Conservation (phyloP, 805 yeast genomes). For the Lipomyces spencermartinsiae region DNA sequence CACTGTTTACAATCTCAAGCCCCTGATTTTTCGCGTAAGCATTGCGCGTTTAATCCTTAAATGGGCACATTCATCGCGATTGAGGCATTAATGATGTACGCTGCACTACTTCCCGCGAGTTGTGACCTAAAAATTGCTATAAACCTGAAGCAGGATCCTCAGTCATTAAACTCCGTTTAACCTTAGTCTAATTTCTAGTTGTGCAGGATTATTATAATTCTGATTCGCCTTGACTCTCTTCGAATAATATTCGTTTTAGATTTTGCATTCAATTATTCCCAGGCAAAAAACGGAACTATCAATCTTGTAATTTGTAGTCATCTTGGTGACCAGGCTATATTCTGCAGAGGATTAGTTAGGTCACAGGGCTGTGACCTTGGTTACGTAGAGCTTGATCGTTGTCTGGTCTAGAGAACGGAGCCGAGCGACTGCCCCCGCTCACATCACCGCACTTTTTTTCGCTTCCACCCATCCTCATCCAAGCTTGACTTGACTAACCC, state of each 20-base stretch:
- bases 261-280: too few relatives aligned
- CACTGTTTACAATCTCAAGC: background rate
- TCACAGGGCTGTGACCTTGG: background rate
- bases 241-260: too few relatives aligned
- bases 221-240: too few relatives aligned
- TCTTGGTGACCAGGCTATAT: too few relatives aligned
- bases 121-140: background rate
- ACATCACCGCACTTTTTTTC: conserved; percentile 2
- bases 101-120: background rate
- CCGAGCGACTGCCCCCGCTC: conserved; percentile 4
- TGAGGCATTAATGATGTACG: background rate
- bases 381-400: background rate
- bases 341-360: too few relatives aligned
- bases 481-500: background rate
- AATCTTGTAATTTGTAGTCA: too few relatives aligned
- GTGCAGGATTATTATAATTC: background rate
- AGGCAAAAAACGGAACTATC: too few relatives aligned
- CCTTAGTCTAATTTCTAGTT: background rate
- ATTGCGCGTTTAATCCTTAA: background rate
- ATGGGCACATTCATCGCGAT: background rate
- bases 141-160: background rate
- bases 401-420: background rate
- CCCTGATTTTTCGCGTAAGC: background rate
- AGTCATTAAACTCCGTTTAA: too few relatives aligned
- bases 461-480: background rate